Evolutionary conservation across 2,329 filamentous ascomycete genomes (phyloP).

Genomic region (Aspergillus calidoustus): DNA sequence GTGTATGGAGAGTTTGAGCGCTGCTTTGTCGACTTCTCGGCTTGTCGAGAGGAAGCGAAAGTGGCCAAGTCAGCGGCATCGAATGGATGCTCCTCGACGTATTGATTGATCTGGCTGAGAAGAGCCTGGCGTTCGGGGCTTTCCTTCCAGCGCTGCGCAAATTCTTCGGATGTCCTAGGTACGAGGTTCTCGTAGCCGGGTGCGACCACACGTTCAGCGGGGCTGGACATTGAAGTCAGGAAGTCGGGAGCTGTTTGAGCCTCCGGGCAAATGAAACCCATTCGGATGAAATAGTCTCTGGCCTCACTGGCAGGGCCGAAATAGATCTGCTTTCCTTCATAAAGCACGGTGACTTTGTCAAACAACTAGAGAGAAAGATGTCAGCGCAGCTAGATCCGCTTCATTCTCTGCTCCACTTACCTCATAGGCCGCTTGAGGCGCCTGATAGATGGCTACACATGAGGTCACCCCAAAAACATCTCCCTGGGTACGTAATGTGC

Average conservation of each 20-base stretch:
- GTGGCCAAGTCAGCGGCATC: neutral
- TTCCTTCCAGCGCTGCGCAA: slow-evolving; percentile 45
- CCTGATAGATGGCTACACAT: slow-evolving; percentile 50
- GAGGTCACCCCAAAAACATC: slow-evolving; percentile 45
- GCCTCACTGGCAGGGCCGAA: slow-evolving; percentile 63
- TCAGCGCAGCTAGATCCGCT: neutral
- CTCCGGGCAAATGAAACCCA: slow-evolving; percentile 33
- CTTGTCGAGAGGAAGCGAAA: neutral
- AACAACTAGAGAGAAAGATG: slow-evolving; percentile 36
- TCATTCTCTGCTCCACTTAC: neutral
- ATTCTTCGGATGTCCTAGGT: slow-evolving; percentile 71
- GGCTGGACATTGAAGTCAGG: slow-evolving; percentile 54
- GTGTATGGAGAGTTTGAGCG: slow-evolving; percentile 3
- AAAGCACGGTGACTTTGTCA: slow-evolving; percentile 70
- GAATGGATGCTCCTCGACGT: neutral
- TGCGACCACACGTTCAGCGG: slow-evolving; percentile 58
- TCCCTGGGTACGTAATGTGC: slow-evolving; percentile 49
- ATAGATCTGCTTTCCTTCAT: slow-evolving; percentile 46
- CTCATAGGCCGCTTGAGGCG: slow-evolving; percentile 18
- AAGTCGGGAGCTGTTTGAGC: slow-evolving; percentile 19
- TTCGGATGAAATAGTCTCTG: slow-evolving; percentile 63
- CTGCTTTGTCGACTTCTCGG: slow-evolving; percentile 8
- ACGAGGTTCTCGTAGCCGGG: slow-evolving; percentile 57
- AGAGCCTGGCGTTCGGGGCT: slow-evolving; percentile 3
- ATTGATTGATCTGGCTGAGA: neutral